Evolutionary conservation across 1,284 basidiomycete genomes (phyloP), one percentile per base, ranked within the genome.

Genomic region (Malassezia cuniculi): DNA sequence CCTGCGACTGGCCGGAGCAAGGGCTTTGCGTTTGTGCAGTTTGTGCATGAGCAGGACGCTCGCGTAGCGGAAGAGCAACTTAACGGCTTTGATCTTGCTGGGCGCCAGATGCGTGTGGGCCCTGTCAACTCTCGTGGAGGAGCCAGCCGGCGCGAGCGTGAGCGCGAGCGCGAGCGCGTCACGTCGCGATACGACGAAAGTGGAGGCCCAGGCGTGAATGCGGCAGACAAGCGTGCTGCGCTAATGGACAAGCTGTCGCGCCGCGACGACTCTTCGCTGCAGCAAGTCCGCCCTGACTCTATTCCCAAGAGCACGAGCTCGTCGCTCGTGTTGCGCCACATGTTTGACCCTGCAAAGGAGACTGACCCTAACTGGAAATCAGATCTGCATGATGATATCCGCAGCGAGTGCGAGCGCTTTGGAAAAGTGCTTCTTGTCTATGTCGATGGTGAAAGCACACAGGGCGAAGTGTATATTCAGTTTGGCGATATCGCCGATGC

Each of bases 281-380:
- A 7, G 12, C 28, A 31, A 16, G 36, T 27, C 21, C 36, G 56
- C 42, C 43, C 55, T 52, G 76, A 77, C 15, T 79, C 76, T 48
- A 80, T 85, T 50, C 76, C 81, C 31, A 77, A 80, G 60, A 48
- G 50, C 3, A 71, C 82, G 47, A 86, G 85, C 7, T 43, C 49
- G 1, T 53, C 56, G 15, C 25, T 58, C 24, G 70, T 94, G 25
- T 70, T 97, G 53, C 84, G 80, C 69, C 86, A 97, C 60, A 94
- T 95, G 85, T 97, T 99, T 68, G 75, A 87, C 66, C 85, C 90
- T 8, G 86, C 85, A 70, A 84, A 94, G 47, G 93, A 97, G 74
- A 89, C 84, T 15, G 90, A 90, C 52, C 76, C 76, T 21, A 84
- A 93, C 59, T 99, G 90, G 93, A 86, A 95, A 66, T 81, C 78